A percentile compares a stretch with the other conserved stretches of the same genome.
Evolutionary conservation across 345 rosid species (phyloP).

Genomic region (Camelina hispida): DNA sequence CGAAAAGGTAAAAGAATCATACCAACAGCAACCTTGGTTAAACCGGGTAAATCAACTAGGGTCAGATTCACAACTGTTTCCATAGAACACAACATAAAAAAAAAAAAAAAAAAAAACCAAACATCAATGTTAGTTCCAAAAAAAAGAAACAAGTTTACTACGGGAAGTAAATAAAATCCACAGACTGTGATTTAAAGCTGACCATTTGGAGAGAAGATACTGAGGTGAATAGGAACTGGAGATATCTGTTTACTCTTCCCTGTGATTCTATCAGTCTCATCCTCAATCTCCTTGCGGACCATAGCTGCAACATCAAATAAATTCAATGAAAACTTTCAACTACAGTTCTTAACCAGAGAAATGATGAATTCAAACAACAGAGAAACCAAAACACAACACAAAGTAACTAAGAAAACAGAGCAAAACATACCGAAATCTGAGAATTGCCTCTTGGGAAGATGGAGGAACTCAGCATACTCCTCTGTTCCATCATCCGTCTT

Average conservation of each 20-base stretch:
- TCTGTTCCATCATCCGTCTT: conserved; percentile 70
- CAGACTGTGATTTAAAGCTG: neutral
- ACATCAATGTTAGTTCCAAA: neutral
- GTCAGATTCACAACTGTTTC: conserved; percentile 95
- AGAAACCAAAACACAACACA: no score
- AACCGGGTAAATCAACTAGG: conserved; percentile 88
- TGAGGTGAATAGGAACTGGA: conserved; percentile 92
- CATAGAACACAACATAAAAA: neutral
- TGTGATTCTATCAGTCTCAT: conserved; percentile 90
- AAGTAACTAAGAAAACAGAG: neutral
- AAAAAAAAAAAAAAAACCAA: neutral
- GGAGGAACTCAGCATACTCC: conserved; percentile 93
- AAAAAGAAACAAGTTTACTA: neutral
- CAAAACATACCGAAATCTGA: conserved; percentile 63
- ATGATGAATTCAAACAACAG: no score
- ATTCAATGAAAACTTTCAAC: conserved; percentile 1
- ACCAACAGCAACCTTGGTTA: conserved; percentile 97
- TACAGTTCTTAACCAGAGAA: neutral
- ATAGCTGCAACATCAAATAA: conserved; percentile 51
- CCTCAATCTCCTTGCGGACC: conserved; percentile 90
- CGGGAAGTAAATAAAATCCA: neutral
- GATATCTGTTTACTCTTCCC: conserved; percentile 91
- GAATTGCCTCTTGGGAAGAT: conserved; percentile 69
- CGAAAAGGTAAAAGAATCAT: conserved; percentile 31
- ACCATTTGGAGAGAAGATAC: conserved; percentile 93